phyloP scores from a whole-genome alignment of 2,329 filamentous ascomycete species.

The Aspergillus puulaauensis region DNA sequence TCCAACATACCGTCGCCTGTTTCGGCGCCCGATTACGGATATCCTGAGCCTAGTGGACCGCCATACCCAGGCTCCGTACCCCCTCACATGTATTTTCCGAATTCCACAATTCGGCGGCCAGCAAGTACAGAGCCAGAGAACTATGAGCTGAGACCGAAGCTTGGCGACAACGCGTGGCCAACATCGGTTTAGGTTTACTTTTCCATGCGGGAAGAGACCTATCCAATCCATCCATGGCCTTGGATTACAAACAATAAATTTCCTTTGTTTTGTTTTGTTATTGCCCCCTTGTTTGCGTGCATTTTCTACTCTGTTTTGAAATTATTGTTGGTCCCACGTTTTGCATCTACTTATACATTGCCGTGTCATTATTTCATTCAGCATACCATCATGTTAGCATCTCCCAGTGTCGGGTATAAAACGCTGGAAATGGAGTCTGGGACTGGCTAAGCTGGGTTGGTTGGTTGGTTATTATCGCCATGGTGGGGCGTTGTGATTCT shows the following conservation, averaged over 20 bases:
- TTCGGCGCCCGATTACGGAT: constrained; percentile 72
- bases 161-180: constrained; percentile 38
- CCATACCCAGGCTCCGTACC: constrained; percentile 45
- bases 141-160: constrained; percentile 60
- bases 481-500: constrained; percentile 14
- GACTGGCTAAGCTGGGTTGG: constrained; percentile 12
- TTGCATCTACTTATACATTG: constrained; percentile 17
- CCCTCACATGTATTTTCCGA: constrained; percentile 71
- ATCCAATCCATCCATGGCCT: not conserved
- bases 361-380: constrained; percentile 14
- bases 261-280: constrained; percentile 24
- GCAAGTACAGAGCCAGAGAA: constrained; percentile 72
- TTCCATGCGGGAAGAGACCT: not conserved
- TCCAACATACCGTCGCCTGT: constrained; percentile 70
- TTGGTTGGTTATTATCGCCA: constrained; percentile 18
- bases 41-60: constrained; percentile 68
- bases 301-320: constrained; percentile 6
- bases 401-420: constrained; percentile 20
- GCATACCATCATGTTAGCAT: constrained; percentile 23
- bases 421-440: constrained; percentile 25
- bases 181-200: constrained; percentile 32
- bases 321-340: not conserved
- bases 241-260: constrained; percentile 10
- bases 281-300: constrained; percentile 15
- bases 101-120: constrained; percentile 67